Evolutionary conservation across 371 early-diverging fungal species (phyloP), one percentile per base, ranked within the genome.

Genomic region (Mortierella sp.): DNA sequence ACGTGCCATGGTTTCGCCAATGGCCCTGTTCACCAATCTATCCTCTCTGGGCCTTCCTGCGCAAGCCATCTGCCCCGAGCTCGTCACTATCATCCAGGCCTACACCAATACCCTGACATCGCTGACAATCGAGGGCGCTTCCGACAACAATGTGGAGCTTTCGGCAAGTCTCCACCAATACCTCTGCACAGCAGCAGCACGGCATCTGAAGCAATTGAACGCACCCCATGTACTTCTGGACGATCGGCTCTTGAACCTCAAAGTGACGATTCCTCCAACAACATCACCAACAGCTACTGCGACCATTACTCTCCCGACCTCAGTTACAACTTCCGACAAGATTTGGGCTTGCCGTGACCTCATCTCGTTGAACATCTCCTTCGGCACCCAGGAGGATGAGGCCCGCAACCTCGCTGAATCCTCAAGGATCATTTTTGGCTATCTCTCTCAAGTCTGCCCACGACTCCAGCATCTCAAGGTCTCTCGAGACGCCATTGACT

Each of bases 281-380:
- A 61, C 61, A 16, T 19, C 21, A 10, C 16, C 28, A 4, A 19
- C 34, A 51, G 11, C 51, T 16, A 31, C 19, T 61, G 34, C 61
- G 16, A 26, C 34, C 4, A 26, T 6, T 54, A 16, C 54, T 13
- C 6, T 13, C 8, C 64, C 37, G 64, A 67, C 72, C 28, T n/a
- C 53, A 0, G 13, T 59, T 19, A n/a, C 10, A 31, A 21, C 37
- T 19, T 26, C 59, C 26, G 55, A 55, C n/a, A 55, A 67, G 40
- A 72, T 77, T 48, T 77, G 77, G 77, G 77, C 72, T 14, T 77
- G 77, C 43, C 59, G 77, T 28, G 28, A 43, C 2, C 59, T 77
- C 28, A 19, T 54, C 26, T 55, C 72, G 5, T 51, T 72, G 28
- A 57, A 34, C 43, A 72, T 77, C 31, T 48, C 61, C 8, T 77